Evolutionary conservation across 345 rosid genomes (phyloP).

Genomic region (Cardiospermum halicacabum): DNA sequence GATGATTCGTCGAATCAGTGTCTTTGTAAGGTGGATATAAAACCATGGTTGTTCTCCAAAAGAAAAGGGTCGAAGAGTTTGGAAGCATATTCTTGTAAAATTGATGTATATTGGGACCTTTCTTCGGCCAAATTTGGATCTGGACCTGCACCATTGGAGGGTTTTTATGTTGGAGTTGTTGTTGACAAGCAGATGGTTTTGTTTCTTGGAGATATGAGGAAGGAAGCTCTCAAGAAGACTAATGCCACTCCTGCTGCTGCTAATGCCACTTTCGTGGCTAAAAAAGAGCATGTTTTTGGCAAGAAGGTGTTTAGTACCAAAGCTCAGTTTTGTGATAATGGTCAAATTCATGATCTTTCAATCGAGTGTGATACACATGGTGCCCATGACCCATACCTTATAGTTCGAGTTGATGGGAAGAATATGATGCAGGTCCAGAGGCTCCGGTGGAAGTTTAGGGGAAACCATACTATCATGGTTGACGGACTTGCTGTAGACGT

Average conservation of each 20-base stretch:
- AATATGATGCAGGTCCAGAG: constrained; percentile 72
- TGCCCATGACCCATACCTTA: constrained; percentile 60
- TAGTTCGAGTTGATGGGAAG: constrained; percentile 71
- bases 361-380: constrained; percentile 62
- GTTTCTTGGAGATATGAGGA: constrained; percentile 87
- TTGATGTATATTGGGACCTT: constrained; percentile 84
- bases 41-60: constrained; percentile 92
- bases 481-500: constrained; percentile 75
- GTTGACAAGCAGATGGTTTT: constrained; percentile 70
- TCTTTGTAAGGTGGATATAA: constrained; percentile 87
- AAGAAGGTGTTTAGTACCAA: constrained; percentile 62
- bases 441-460: constrained; percentile 84
- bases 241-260: constrained; percentile 36
- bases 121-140: constrained; percentile 78
- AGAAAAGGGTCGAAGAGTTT: constrained; percentile 83
- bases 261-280: constrained; percentile 50
- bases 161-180: constrained; percentile 73
- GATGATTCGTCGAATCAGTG: constrained; percentile 71
- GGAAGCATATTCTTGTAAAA: constrained; percentile 62
- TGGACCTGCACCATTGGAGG: constrained; percentile 83
- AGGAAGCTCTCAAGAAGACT: constrained; percentile 80
- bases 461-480: constrained; percentile 69
- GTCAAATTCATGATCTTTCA: constrained; percentile 56
- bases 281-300: constrained; percentile 79
- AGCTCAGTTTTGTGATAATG: constrained; percentile 67